Base-by-base conservation (phyloP, 805 yeast species). In the Wickerhamomyces tratensis region DNA sequence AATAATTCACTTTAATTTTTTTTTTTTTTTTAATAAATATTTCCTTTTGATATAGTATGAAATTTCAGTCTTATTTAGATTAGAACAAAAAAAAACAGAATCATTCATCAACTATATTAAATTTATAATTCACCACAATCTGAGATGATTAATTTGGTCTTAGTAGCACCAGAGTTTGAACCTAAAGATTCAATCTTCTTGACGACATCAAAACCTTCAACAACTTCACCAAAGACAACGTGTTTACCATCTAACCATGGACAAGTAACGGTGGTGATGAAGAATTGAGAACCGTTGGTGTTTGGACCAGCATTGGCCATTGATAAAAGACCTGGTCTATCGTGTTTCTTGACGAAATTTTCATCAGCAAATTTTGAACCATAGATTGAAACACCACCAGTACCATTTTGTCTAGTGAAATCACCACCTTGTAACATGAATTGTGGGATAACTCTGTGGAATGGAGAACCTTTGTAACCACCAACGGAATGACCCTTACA, bases 341-440 rank as follows among this genome's bases (percentile, higher is more conserved):
- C 70, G 79, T 91, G 97, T 61, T 66, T 80, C 70, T 71, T 70
- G 61, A 58, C 50, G 61, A 84, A 84, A 76, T 82, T 83, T 64
- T 84, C 94, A 59, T 84, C 94, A 38, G 72, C 72, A 67, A 84
- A 84, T 63, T 74, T 79, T 47, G 74, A 79, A 55, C 91, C 91
- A 65, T 84, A 85, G 69, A 85, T 85, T 47, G 91, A 82, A 68
- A 82, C 83, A 68, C 98, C 98, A 67, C 98, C 98, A 59, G 94
- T 84, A 66, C 98, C 98, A 71, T 88, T 84, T 69, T 86, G 87
- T 69, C 75, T 72, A 66, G 93, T 84, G 79, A 86, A 83, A 68
- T 86, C 95, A 76, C 94, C 94, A 69, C 94, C 98, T 76, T 93
- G 98, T 66, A 93, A 76, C 98, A 91, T 91, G 78, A 93, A 93